A percentile compares a stretch with the other conserved stretches of the same genome.
Conservation (phyloP, 164 flowering plant species). For the Vitis riparia region DNA sequence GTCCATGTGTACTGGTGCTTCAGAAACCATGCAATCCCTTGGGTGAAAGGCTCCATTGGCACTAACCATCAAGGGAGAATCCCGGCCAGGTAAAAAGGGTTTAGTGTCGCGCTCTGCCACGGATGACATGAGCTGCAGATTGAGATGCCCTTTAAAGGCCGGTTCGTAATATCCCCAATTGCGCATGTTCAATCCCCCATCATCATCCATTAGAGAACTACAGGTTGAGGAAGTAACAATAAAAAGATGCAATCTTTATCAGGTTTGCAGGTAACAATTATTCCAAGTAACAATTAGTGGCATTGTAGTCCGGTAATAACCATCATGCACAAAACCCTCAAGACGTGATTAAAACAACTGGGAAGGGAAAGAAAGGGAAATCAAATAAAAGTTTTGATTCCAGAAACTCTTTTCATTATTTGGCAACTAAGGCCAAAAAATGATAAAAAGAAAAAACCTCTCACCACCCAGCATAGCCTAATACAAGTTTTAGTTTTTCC, state of each 20-base stretch:
- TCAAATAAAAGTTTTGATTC: too few species aligned
- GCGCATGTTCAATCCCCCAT: constrained; percentile 53
- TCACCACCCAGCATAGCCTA: too few species aligned
- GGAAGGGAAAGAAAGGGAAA: too few species aligned
- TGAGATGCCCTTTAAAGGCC: constrained; percentile 53
- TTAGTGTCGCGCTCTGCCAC: constrained; percentile 58
- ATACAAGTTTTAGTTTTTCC: too few species aligned
- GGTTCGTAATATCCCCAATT: constrained; percentile 87
- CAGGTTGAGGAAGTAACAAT: constrained; percentile 1
- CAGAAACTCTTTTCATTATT: too few species aligned
- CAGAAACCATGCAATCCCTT: constrained; percentile 47
- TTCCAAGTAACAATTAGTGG: not conserved
- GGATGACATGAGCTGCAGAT: constrained; percentile 71
- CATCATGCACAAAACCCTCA: too few species aligned
- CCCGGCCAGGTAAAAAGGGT: constrained; percentile 50
- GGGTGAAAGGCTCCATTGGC: constrained; percentile 52
- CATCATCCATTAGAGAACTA: constrained; percentile 61
- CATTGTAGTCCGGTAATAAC: not conserved
- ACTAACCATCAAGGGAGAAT: constrained; percentile 41
- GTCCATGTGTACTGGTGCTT: constrained; percentile 47
- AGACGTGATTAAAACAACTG: too few species aligned
- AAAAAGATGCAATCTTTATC: not conserved
- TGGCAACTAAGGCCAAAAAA: too few species aligned
- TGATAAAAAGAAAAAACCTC: too few species aligned
- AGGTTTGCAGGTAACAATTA: not conserved